phyloP scores from a whole-genome alignment of 2,329 filamentous ascomycete genomes.

The Magnaporthiopsis poae region DNA sequence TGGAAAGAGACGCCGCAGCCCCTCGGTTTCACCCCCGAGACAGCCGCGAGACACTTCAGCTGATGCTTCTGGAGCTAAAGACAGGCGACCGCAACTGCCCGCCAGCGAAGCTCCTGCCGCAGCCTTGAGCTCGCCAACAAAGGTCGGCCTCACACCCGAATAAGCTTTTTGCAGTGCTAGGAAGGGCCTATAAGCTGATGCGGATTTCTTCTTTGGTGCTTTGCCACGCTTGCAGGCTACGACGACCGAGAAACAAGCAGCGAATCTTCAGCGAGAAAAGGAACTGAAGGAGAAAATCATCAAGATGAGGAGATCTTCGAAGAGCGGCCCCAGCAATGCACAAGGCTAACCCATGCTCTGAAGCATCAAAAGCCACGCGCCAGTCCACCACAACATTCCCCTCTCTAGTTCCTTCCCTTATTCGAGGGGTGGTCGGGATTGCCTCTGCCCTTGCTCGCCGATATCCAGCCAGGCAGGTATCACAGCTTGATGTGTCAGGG shows the following conservation, averaged over 20 bases:
- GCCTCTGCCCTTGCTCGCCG: background rate
- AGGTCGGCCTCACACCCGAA: slow-evolving; percentile 19
- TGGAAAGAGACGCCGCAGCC: slow-evolving; percentile 35
- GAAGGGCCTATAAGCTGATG: slow-evolving; percentile 8
- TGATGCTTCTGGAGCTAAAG: slow-evolving; percentile 45
- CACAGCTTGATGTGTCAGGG: background rate
- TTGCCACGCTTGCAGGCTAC: slow-evolving; percentile 15
- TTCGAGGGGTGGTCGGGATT: background rate
- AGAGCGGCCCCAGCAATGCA: slow-evolving; percentile 28
- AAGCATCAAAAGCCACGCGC: background rate
- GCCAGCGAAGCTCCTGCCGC: slow-evolving; percentile 16
- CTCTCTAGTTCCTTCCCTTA: background rate
- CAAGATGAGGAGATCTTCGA: slow-evolving; percentile 42
- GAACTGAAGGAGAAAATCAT: slow-evolving; percentile 44
- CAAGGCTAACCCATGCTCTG: slow-evolving; percentile 32
- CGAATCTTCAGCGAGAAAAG: slow-evolving; percentile 38
- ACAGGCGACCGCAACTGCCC: slow-evolving; percentile 27
- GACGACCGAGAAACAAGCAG: slow-evolving; percentile 27
- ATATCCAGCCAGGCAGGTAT: background rate
- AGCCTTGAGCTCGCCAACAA: slow-evolving; percentile 15
- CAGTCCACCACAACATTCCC: background rate
- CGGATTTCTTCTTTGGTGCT: slow-evolving; percentile 19
- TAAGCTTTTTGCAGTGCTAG: background rate
- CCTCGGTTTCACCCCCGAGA: slow-evolving; percentile 39
- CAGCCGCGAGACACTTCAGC: slow-evolving; percentile 38